Percentiles rank a stretch among this genome's conserved stretches.
Conservation (phyloP, 768 basidiomycete genomes). For the Suillus paluster region DNA sequence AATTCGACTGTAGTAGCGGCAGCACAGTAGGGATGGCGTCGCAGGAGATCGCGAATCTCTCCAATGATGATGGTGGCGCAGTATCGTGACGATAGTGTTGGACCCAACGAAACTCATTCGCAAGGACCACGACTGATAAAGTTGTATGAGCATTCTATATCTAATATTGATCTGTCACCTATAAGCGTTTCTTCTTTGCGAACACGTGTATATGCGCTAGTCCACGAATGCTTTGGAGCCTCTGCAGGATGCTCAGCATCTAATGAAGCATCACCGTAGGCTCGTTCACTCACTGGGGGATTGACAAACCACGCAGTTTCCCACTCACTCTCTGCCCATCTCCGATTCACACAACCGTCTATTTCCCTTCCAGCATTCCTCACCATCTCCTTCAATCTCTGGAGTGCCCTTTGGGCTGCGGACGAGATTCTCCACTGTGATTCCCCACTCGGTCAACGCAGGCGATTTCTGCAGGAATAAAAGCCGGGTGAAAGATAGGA, state of each 20-base stretch:
- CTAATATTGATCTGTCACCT: background rate
- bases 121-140: background rate
- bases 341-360: constrained; percentile 59
- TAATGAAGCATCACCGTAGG: background rate
- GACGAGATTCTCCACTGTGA: constrained; percentile 65
- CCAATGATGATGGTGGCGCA: constrained; percentile 76
- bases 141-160: background rate
- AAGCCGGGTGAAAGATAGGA: constrained; percentile 66
- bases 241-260: constrained; percentile 42
- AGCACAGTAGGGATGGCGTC: background rate
- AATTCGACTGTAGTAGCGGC: background rate
- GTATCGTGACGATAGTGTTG: constrained; percentile 79
- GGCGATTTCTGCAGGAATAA: constrained; percentile 62
- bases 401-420: constrained; percentile 53
- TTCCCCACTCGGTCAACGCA: constrained; percentile 70
- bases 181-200: constrained; percentile 54
- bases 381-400: constrained; percentile 57
- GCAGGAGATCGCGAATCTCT: background rate
- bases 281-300: constrained; percentile 64
- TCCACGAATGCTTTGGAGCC: constrained; percentile 80
- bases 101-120: constrained; percentile 45
- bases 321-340: constrained; percentile 78
- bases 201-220: constrained; percentile 90
- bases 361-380: constrained; percentile 60
- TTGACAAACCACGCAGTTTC: constrained; percentile 94